Base-by-base conservation (phyloP, 148 eudicot species). In the Persicaria maculosa region DNA sequence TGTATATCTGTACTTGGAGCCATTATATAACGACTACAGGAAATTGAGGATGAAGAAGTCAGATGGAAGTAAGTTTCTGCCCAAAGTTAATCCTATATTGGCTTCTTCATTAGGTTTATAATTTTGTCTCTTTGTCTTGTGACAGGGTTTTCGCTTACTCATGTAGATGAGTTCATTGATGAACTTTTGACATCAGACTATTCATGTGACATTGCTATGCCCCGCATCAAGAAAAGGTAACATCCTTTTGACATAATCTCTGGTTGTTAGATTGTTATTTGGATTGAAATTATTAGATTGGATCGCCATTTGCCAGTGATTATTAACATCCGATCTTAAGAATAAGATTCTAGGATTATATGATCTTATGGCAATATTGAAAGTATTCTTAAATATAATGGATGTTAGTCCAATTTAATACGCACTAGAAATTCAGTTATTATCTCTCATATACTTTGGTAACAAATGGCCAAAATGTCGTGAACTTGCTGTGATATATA, bases 191-290 rank as follows among this genome's bases (percentile, higher is more conserved):
- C 96, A 7, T 87, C 72, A 77, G 99, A 95, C 76, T 92, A 90
- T 78, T 88, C 97, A 4, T 95, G 98, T 76, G 96, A 91, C 76
- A 88, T 95, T 77, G 98, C 97, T 47, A 47, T 95, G 83, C 97
- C 99, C 19, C 92, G 97, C 7, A 86, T 95, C 40, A 95, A 92
- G 81, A 95, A 89, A 85, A 88, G 98, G 99, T 88, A 47, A 61
- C 22, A 20, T 4, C 68, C 31, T 74, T 55, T 72, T 73, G 45
- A 9, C 31, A 14, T 69, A 5, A 7, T 14, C 17, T 50, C 22
- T 57, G 50, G 40, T 78, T 76, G 67, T 71, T 68, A 9, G 0
- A 65, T 36, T 65, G n/a, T 40, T 14, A 11, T 65, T 36, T 12
- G 5, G 70, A 40, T 11, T n/a, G 58, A 19, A 57, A 57, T 25